Percentiles rank a stretch among this genome's conserved stretches.
These are phyloP conservation scores for Metschnikowia kunwiensis DNA, from an alignment of 805 yeast species.

Conservation along the genomic window DNA sequence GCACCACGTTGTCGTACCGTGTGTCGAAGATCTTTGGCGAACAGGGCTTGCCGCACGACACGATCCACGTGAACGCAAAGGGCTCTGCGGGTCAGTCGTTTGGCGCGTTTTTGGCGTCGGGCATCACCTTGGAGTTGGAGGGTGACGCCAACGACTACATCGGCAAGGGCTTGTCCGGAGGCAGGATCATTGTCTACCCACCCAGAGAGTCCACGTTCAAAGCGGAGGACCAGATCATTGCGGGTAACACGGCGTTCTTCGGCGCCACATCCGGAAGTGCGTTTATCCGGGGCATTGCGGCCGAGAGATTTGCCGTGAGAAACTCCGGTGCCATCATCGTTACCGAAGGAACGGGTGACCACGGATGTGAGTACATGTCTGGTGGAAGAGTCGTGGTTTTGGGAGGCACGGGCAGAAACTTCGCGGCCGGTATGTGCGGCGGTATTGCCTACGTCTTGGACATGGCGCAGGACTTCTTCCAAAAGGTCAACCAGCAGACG, in stretches of 20 bases:
- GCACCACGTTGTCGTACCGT: constrained; percentile 91
- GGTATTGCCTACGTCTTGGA: constrained; percentile 97
- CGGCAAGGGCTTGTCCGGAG: constrained; percentile 96
- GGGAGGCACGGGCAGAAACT: constrained; percentile 88
- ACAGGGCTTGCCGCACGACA: constrained; percentile 89
- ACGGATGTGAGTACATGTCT: constrained; percentile 99
- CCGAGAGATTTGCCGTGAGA: constrained; percentile 97
- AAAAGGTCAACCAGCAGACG: constrained; percentile 74
- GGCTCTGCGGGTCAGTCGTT: constrained; percentile 99
- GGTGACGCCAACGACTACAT: constrained; percentile 99
- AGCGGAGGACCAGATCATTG: constrained; percentile 93
- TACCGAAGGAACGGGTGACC: constrained; percentile 96
- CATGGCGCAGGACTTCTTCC: constrained; percentile 86
- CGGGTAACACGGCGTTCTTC: constrained; percentile 96
- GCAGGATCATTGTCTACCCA: constrained; percentile 88
- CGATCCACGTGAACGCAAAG: constrained; percentile 84
- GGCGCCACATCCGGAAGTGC: constrained; percentile 97
- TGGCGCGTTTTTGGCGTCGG: constrained; percentile 96
- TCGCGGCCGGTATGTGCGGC: constrained; percentile 98
- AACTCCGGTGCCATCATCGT: constrained; percentile 98
- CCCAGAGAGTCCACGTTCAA: constrained; percentile 80
- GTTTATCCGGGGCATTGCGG: constrained; percentile 94
- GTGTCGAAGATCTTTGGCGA: constrained; percentile 93
- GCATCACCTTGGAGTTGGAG: constrained; percentile 90
- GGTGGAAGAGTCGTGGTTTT: constrained; percentile 96